Percentiles rank a stretch among this genome's conserved stretches.
Conservation (phyloP, 75 land plant species). For the Chamaecyparis obtusa region DNA sequence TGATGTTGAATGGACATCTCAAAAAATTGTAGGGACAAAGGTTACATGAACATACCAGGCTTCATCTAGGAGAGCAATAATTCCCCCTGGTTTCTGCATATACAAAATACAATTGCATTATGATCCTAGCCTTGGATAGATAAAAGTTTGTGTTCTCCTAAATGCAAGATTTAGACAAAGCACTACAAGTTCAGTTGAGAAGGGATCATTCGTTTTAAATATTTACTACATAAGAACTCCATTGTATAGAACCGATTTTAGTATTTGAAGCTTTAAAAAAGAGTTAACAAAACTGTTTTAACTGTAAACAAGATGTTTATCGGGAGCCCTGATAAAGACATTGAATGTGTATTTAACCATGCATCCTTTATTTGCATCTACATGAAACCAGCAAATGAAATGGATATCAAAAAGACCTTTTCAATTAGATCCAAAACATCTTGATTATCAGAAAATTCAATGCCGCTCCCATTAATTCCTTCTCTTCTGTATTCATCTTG, state of each 20-base stretch:
- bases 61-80: slow-evolving; percentile 97
- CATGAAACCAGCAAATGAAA: not conserved
- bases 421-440: slow-evolving; percentile 96
- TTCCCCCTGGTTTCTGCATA: slow-evolving; percentile 95
- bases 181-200: not conserved
- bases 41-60: slow-evolving; percentile 70
- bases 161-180: not conserved
- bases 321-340: not conserved
- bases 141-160: not conserved
- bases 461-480: slow-evolving; percentile 96
- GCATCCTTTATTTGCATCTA: not conserved
- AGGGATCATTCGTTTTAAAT: not conserved
- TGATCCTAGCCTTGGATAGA: not conserved
- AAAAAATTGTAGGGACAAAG: not conserved
- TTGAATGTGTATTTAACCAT: not conserved
- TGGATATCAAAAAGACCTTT: slow-evolving; percentile 49
- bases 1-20: not conserved
- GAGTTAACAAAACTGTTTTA: not conserved
- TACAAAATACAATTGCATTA: slow-evolving; percentile 12
- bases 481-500: slow-evolving; percentile 61
- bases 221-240: not conserved
- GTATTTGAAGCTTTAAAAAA: not conserved
- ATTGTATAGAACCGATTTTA: not conserved
- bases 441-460: slow-evolving; percentile 95
- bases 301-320: not conserved